Evolutionary conservation across 225 moss, liverwort and hornwort species (phyloP).

Genomic region (Lunularia cruciata): DNA sequence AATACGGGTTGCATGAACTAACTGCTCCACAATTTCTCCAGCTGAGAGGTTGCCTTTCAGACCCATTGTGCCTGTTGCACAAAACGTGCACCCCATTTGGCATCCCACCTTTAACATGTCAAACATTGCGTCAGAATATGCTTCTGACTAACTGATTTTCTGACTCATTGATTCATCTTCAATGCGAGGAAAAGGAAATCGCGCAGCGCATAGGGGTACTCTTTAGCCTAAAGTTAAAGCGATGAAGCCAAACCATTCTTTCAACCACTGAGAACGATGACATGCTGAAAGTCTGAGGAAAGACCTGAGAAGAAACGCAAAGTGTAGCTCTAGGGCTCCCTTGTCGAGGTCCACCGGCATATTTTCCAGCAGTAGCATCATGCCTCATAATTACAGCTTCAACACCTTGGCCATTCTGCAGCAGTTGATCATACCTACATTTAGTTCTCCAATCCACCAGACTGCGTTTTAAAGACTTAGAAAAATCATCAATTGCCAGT

Average conservation of each 20-base stretch:
- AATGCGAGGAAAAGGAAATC: neutral
- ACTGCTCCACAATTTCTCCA: constrained; percentile 95
- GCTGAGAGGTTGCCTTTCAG: constrained; percentile 87
- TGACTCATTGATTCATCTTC: neutral
- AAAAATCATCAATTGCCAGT: too few relatives aligned
- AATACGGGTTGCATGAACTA: constrained; percentile 87
- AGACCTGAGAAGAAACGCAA: constrained; percentile 94
- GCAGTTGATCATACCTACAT: neutral
- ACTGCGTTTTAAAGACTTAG: too few relatives aligned
- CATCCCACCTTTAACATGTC: constrained; percentile 72
- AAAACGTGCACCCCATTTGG: constrained; percentile 98
- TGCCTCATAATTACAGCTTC: constrained; percentile 95
- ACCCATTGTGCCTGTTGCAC: constrained; percentile 99
- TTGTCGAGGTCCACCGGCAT: constrained; percentile 82
- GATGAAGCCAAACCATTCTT: neutral
- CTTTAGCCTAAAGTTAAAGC: too few relatives aligned
- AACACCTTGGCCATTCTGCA: constrained; percentile 83
- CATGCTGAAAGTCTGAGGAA: neutral
- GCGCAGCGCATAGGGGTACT: too few relatives aligned
- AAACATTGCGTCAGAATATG: constrained; percentile 18
- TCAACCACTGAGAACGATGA: neutral
- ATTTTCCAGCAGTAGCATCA: constrained; percentile 86
- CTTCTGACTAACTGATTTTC: neutral
- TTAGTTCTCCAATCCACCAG: neutral
- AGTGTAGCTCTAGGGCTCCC: constrained; percentile 88